Base-by-base conservation (phyloP, 1,284 basidiomycete genomes). In the Austropuccinia psidii region DNA sequence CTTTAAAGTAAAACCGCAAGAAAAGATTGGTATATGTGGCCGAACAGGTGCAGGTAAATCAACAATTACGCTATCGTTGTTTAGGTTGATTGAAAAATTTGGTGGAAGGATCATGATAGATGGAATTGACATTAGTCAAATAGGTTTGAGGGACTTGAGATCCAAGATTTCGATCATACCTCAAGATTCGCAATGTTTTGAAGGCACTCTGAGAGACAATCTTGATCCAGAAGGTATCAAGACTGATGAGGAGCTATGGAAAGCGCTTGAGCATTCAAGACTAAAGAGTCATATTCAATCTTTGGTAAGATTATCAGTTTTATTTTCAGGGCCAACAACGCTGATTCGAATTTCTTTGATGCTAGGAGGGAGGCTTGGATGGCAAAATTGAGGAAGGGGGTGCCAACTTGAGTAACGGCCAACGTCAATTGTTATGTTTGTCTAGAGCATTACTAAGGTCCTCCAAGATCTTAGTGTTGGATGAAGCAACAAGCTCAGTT, bases 21-120 rank as follows among this genome's bases (percentile, higher is more conserved):
- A 73, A 27, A 58, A 66, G 52, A 55, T 61, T n/a, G 43, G 62
- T 45, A 85, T 94, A 4, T 88, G 88, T 78, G 93, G 93, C 1
- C 83, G 93, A 75, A 97, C 94, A 0, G 93, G 94, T 1, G 90
- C 91, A n/a, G 93, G 93, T 75, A 96, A 96, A 82, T 90, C 88
- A 33, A 90, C 89, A 2, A 85, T 93, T 74, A 84, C 87, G 58
- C 80, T 85, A 41, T 83, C 81, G 4, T 79, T 91, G 0, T 90
- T 90, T 83, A 85, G 90, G 1, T 89, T 95, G 77, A 86, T 95
- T 75, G 94, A 98, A 80, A 88, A 90, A 0, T 83, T 85, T 0
- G 83, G 84, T 55, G 95, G 94, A 9, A 85, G 85, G 1, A 93
- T 98, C 68, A 78, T 85, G 13, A 89, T 96, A 64, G 92, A 97